Evolutionary conservation across 2,329 filamentous ascomycete genomes (phyloP), one percentile per base, ranked within the genome.

Genomic region (Aspergillus fumigatiaffinis): DNA sequence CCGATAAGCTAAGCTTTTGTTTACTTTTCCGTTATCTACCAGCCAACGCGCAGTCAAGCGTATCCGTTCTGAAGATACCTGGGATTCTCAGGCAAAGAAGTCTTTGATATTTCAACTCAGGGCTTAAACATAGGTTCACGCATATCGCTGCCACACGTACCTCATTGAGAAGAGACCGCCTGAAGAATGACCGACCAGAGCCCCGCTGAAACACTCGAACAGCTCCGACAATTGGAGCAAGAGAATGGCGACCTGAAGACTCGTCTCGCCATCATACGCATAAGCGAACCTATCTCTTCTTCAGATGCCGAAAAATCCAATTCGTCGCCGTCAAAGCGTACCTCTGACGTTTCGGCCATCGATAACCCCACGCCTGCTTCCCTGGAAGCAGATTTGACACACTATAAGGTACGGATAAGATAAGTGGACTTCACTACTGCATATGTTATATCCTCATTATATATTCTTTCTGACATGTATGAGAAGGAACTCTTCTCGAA

Each of bases 401-500:
- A 97, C 75, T 97, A 97, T 79, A 91, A 90, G 71, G 84, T 84
- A 70, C 28, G 59, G 42, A 25, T 23, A 17, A 53, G 42, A 25
- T 23, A 17, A 52, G 52, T 32, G 17, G 4, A 23, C 17, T 42
- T 8, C n/a, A 28, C 20, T 25, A 38, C 29, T 10, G 14, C 29
- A 35, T 23, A 23, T 8, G 41, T n/a, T 38, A 41, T 20, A 20
- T 41, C 17, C 25, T 14, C 20, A 58, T 51, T n/a, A 44, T 21
- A 44, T 12, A 21, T 20, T 10, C 41, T 10, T n/a, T 41, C 49
- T 59, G 41, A 63, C 54, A 8, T 4, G 2, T 52, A 9, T 14
- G 21, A 35, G 17, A 63, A 86, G 77, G 92, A 97, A 76, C 84
- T 97, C 21, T 99, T 97, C 76, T 89, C 91, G 46, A 97, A 99